These are phyloP conservation scores for Halophytophthora polymorphica DNA, from an alignment of 352 stramenopile genomes.

Conservation along the genomic window DNA sequence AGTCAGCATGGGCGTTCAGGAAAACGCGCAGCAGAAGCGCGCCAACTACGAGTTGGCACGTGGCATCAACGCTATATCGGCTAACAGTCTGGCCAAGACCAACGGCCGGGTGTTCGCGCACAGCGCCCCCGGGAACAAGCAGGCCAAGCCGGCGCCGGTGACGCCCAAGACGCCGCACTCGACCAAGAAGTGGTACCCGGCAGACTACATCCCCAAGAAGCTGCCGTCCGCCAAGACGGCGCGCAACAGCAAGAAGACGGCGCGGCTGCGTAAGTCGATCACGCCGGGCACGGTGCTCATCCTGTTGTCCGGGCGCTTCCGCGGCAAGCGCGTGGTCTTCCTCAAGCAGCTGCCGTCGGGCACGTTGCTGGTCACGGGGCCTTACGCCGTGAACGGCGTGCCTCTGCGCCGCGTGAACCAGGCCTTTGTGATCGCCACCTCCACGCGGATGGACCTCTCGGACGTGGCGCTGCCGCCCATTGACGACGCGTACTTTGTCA, in stretches of 20 bases:
- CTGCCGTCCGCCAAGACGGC: slow-evolving; percentile 72
- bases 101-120: slow-evolving; percentile 55
- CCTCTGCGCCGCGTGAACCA: slow-evolving; percentile 97
- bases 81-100: slow-evolving; percentile 58
- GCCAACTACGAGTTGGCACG: slow-evolving; percentile 62
- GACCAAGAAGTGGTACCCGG: slow-evolving; percentile 55
- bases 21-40: slow-evolving; percentile 31
- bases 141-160: slow-evolving; percentile 12
- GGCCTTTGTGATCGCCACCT: slow-evolving; percentile 98
- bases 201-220: slow-evolving; percentile 73
- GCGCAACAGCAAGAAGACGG: slow-evolving; percentile 84
- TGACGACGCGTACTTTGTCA: slow-evolving; percentile 94
- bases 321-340: slow-evolving; percentile 99
- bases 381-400: slow-evolving; percentile 98
- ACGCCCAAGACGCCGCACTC: slow-evolving; percentile 19
- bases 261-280: slow-evolving; percentile 95
- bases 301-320: slow-evolving; percentile 96
- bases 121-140: slow-evolving; percentile 20
- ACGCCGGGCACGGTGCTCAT: slow-evolving; percentile 97
- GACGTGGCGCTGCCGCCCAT: slow-evolving; percentile 89
- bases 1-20: slow-evolving; percentile 16
- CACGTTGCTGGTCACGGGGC: slow-evolving; percentile 94
- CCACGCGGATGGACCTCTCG: slow-evolving; percentile 95
- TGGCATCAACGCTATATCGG: slow-evolving; percentile 76
- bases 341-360: slow-evolving; percentile 96